phyloP scores from a whole-genome alignment of 768 basidiomycete species.

The Porphyrellus cyaneotinctus region DNA sequence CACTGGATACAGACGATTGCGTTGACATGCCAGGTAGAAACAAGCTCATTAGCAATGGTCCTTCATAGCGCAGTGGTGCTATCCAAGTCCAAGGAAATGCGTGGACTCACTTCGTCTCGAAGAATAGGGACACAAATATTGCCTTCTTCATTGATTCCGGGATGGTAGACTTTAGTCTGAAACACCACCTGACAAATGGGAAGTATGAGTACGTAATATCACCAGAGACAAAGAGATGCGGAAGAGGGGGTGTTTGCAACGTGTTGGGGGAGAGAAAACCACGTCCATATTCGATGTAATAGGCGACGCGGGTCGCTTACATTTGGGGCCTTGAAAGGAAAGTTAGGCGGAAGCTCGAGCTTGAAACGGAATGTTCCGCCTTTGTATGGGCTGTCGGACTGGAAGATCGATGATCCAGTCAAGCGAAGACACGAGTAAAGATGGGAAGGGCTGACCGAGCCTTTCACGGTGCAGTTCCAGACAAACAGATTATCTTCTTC shows the following conservation, averaged over 20 bases:
- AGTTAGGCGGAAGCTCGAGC: conserved; percentile 69
- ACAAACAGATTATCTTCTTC: conserved; percentile 69
- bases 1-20: conserved; percentile 45
- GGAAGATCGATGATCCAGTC: conserved; percentile 4
- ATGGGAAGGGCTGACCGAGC: conserved; percentile 47
- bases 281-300: background rate
- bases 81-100: conserved; percentile 2
- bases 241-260: conserved; percentile 7
- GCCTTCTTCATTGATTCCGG: conserved; percentile 87
- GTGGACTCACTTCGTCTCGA: conserved; percentile 66
- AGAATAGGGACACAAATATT: conserved; percentile 80
- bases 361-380: conserved; percentile 75
- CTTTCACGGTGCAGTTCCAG: conserved; percentile 78
- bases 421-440: background rate
- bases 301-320: conserved; percentile 37
- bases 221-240: background rate
- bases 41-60: conserved; percentile 5
- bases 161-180: conserved; percentile 85
- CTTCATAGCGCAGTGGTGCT: background rate
- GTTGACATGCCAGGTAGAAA: conserved; percentile 1
- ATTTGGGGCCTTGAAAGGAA: conserved; percentile 83
- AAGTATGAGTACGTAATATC: conserved; percentile 19
- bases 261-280: conserved; percentile 17
- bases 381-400: conserved; percentile 82
- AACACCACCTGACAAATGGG: conserved; percentile 60